Evolutionary conservation across 2,329 filamentous ascomycete species (phyloP).

Genomic region (Plenodomus lindquistii): DNA sequence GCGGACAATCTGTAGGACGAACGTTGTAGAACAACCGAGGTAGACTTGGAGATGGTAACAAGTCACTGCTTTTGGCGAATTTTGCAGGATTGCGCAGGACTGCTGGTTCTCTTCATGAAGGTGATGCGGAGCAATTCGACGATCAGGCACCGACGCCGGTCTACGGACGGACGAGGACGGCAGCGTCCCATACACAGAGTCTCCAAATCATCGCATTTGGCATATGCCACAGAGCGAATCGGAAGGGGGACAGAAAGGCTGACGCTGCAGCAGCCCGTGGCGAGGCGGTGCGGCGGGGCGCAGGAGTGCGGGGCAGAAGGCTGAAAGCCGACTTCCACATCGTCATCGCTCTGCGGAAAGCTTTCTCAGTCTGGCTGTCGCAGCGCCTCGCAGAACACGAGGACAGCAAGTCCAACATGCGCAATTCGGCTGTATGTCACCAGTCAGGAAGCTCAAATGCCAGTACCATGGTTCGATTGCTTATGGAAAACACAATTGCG

Average conservation of each 20-base stretch:
- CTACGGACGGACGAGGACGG: background rate
- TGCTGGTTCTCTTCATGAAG: too few species aligned
- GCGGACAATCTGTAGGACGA: constrained; percentile 69
- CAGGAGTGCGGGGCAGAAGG: constrained; percentile 19
- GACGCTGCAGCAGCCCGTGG: constrained; percentile 6
- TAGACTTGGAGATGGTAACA: background rate
- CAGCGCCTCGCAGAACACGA: background rate
- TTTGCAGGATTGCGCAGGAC: background rate
- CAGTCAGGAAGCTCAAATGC: background rate
- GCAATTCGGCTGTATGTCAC: background rate
- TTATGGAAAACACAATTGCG: background rate
- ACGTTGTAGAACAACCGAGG: constrained; percentile 2
- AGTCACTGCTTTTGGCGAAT: background rate
- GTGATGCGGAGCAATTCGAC: background rate
- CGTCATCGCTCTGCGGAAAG: constrained; percentile 14
- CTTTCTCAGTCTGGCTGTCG: background rate
- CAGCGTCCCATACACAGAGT: background rate
- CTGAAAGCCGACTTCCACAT: constrained; percentile 4
- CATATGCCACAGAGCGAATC: constrained; percentile 17
- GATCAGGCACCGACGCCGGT: background rate
- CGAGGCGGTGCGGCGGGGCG: constrained; percentile 4
- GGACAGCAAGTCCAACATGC: background rate
- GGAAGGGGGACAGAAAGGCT: constrained; percentile 14
- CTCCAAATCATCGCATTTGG: background rate
- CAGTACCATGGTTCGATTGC: background rate